Evolutionary conservation across 2,329 filamentous ascomycete species (phyloP).

Genomic region (Hymenoscyphus repandus): DNA sequence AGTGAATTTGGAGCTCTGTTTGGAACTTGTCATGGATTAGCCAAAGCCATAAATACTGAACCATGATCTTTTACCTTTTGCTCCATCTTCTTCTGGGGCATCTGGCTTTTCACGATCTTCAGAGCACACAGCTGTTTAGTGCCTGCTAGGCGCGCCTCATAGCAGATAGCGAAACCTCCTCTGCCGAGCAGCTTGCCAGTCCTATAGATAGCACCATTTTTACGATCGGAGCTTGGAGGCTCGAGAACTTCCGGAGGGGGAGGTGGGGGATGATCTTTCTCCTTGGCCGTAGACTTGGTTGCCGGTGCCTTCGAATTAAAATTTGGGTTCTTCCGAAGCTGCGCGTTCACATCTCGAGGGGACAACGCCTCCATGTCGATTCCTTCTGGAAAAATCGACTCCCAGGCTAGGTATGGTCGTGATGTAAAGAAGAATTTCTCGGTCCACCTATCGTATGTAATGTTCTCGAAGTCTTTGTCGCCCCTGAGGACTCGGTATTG

Average conservation of each 20-base stretch:
- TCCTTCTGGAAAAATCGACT: slow-evolving; percentile 34
- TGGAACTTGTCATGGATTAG: slow-evolving; percentile 48
- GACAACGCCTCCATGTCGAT: slow-evolving; percentile 59
- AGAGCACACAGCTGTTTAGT: slow-evolving; percentile 66
- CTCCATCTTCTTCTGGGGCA: slow-evolving; percentile 72
- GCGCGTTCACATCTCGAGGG: slow-evolving; percentile 59
- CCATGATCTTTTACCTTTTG: slow-evolving; percentile 59
- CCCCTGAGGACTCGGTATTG: slow-evolving; percentile 5
- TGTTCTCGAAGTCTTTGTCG: slow-evolving; percentile 5
- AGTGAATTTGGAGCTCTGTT: slow-evolving; percentile 93
- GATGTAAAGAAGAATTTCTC: slow-evolving; percentile 13
- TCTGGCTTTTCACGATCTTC: slow-evolving; percentile 79
- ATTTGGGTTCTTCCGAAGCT: slow-evolving; percentile 38
- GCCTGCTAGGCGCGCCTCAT: slow-evolving; percentile 62
- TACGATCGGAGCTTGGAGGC: slow-evolving; percentile 63
- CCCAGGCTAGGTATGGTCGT: slow-evolving; percentile 19
- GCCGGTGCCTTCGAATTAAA: slow-evolving; percentile 44
- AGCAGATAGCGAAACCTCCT: slow-evolving; percentile 78
- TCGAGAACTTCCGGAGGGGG: slow-evolving; percentile 56
- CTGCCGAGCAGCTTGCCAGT: slow-evolving; percentile 72
- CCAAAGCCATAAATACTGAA: neutral
- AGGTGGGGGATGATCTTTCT: slow-evolving; percentile 62
- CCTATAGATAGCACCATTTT: slow-evolving; percentile 66
- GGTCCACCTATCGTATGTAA: slow-evolving; percentile 18
- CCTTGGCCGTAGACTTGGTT: slow-evolving; percentile 40